phyloP scores from a whole-genome alignment of 2,329 filamentous ascomycete genomes.

The Ramularia endophylla region DNA sequence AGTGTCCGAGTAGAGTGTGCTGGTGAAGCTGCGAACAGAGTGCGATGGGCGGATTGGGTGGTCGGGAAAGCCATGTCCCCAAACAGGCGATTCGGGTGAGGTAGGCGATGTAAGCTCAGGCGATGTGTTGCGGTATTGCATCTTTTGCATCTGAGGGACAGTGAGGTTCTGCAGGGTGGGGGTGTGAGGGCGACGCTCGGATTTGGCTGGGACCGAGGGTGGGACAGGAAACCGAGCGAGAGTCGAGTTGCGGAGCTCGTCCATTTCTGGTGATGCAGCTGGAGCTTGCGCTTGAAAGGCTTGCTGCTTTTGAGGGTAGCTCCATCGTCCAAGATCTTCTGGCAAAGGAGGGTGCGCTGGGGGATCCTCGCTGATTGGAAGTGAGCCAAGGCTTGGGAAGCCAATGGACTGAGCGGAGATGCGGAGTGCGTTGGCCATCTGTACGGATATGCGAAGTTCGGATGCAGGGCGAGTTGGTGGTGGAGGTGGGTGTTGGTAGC shows the following conservation, averaged over 20 bases:
- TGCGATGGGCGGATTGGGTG: background rate
- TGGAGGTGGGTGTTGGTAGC: constrained; percentile 1
- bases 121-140: background rate
- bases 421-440: too few relatives aligned
- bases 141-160: background rate
- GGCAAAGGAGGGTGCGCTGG: background rate
- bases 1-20: constrained; percentile 23
- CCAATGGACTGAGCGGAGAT: background rate
- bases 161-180: background rate
- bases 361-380: background rate
- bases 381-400: background rate
- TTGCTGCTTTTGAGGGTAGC: background rate
- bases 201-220: background rate
- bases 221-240: background rate
- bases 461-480: constrained; percentile 1
- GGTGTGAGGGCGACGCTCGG: background rate
- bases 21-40: constrained; percentile 18
- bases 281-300: too few relatives aligned
- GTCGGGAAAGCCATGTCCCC: background rate
- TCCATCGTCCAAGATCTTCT: constrained; percentile 1
- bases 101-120: background rate
- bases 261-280: too few relatives aligned
- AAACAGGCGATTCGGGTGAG: background rate
- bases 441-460: background rate
- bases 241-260: background rate